These are phyloP conservation scores for Colletotrichum sp. DNA, from an alignment of 2,329 filamentous ascomycete genomes.

Conservation along the genomic window DNA sequence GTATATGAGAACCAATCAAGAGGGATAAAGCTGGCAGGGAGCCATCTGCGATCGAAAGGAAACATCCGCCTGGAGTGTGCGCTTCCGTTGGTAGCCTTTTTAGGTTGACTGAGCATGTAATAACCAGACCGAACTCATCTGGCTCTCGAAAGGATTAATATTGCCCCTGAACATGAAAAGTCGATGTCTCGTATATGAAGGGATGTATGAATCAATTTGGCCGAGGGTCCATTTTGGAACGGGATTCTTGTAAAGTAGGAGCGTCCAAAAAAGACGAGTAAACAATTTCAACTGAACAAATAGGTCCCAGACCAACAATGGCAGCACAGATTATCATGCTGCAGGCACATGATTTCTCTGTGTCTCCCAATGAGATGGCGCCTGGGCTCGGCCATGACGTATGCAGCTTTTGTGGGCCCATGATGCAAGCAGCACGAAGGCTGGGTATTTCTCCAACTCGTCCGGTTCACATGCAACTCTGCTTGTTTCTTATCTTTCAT, in stretches of 20 bases:
- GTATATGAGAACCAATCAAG: not conserved
- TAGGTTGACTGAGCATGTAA: not conserved
- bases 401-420: not conserved
- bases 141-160: not conserved
- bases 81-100: rapidly evolving
- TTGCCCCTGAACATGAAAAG: not conserved
- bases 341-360: not conserved
- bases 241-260: no score
- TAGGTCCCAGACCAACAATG: not conserved
- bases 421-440: not conserved
- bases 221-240: no score
- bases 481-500: rapidly evolving
- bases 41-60: not conserved
- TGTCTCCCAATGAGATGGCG: not conserved
- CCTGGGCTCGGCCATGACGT: not conserved
- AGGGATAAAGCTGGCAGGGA: rapidly evolving
- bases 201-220: no score
- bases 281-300: rapidly evolving
- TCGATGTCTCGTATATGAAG: no score
- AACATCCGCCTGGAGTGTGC: rapidly evolving
- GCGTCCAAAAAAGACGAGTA: no score
- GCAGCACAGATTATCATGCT: not conserved
- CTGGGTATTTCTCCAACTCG: not conserved
- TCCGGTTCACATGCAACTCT: not conserved
- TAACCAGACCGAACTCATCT: rapidly evolving